A percentile compares a stretch with the other conserved stretches of the same genome.
These are phyloP conservation scores for Tetradesmus obliquus DNA, from an alignment of 139 green algal genomes.

Conservation along the genomic window DNA sequence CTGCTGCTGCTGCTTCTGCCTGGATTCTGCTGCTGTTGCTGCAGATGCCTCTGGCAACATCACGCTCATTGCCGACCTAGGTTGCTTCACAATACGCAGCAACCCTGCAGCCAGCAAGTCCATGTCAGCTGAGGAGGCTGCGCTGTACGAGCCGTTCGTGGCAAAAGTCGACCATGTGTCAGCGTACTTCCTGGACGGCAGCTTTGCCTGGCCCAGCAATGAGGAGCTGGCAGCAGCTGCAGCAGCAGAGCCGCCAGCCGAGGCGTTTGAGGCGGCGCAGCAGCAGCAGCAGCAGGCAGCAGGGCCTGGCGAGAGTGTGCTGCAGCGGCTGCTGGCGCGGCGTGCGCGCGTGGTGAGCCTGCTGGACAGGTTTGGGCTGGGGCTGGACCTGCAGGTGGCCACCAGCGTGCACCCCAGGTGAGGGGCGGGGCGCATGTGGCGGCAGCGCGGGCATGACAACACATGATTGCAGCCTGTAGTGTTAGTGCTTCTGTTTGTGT, in stretches of 20 bases:
- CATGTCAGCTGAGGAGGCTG: constrained; percentile 74
- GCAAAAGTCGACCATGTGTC: constrained; percentile 66
- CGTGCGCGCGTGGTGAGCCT: constrained; percentile 56
- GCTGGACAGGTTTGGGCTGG: constrained; percentile 58
- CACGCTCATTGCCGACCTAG: constrained; percentile 84
- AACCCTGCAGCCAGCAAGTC: constrained; percentile 42
- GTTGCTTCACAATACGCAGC: constrained; percentile 72
- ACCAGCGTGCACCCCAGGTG: constrained; percentile 54
- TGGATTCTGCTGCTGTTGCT: background rate
- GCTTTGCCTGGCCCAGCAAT: constrained; percentile 55
- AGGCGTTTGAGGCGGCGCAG: too few relatives aligned
- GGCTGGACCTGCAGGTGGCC: constrained; percentile 57
- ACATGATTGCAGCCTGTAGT: background rate
- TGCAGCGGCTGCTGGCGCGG: constrained; percentile 37
- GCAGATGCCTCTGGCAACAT: constrained; percentile 42
- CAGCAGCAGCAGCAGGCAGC: background rate
- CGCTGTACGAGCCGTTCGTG: constrained; percentile 83
- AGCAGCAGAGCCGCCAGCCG: background rate
- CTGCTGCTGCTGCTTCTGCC: constrained; percentile 27
- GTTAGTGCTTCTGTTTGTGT: background rate
- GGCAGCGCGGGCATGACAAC: background rate
- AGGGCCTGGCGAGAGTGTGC: background rate
- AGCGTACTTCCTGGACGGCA: constrained; percentile 75
- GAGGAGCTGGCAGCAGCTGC: constrained; percentile 3
- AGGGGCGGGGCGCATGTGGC: background rate